A percentile compares a stretch with the other conserved stretches of the same genome.
Evolutionary conservation across 1,284 basidiomycete genomes (phyloP).

Genomic region (Ceratobasidium sp.): DNA sequence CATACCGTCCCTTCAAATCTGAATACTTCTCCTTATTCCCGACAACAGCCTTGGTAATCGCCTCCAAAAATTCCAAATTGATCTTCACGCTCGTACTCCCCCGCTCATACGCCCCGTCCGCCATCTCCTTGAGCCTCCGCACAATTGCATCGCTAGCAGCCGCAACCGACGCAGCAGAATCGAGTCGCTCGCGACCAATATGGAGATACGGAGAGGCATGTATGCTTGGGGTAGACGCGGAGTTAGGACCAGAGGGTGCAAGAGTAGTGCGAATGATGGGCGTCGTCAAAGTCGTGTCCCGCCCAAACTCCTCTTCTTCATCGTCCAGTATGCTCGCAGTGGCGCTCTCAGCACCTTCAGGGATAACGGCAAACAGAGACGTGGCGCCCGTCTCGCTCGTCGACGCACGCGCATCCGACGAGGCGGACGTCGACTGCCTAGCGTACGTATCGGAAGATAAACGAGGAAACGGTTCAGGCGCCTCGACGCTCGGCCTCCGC

Average conservation of each 20-base stretch:
- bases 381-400: conserved; percentile 4
- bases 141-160: conserved; percentile 65
- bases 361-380: not conserved
- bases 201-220: not conserved
- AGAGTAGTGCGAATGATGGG: conserved; percentile 36
- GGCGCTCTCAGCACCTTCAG: conserved; percentile 9
- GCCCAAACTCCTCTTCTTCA: conserved; percentile 31
- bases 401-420: conserved; percentile 24
- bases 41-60: conserved; percentile 78
- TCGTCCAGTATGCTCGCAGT: conserved; percentile 27
- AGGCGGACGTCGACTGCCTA: not conserved
- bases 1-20: conserved; percentile 82
- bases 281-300: conserved; percentile 15
- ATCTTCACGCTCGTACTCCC: conserved; percentile 76
- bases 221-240: too few species aligned
- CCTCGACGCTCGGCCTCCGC: conserved; percentile 14
- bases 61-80: conserved; percentile 80
- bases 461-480: not conserved
- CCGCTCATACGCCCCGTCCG: conserved; percentile 74
- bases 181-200: conserved; percentile 38
- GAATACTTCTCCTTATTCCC: conserved; percentile 73
- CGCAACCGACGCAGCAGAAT: conserved; percentile 31
- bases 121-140: conserved; percentile 69
- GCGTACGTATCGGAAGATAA: conserved; percentile 2
- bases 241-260: conserved; percentile 5